A percentile compares a stretch with the other conserved stretches of the same genome.
phyloP scores from a whole-genome alignment of 768 basidiomycete species.

The Lactarius deliciosus region DNA sequence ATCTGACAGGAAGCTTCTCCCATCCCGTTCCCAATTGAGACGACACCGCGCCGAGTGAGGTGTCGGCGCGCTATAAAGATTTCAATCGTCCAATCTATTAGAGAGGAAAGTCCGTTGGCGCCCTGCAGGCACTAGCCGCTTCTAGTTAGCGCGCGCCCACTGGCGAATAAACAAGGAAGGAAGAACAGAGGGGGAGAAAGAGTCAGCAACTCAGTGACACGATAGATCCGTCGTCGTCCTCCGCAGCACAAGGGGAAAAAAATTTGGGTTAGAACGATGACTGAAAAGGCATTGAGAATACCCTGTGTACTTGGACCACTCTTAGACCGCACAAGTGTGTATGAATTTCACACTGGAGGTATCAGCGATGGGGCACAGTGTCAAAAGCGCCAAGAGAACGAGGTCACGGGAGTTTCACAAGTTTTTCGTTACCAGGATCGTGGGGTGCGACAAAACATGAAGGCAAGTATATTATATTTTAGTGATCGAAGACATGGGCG shows the following conservation, averaged over 20 bases:
- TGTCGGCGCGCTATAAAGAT: neutral
- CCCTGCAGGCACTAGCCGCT: neutral
- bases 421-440: neutral
- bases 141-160: slow-evolving; percentile 2
- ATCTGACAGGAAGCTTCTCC: neutral
- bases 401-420: neutral
- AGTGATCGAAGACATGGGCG: slow-evolving; percentile 30
- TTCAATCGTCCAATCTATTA: neutral
- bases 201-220: slow-evolving; percentile 2
- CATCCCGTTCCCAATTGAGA: neutral
- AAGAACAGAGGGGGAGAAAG: neutral
- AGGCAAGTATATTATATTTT: slow-evolving; percentile 23
- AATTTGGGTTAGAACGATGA: neutral
- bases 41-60: neutral
- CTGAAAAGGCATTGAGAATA: neutral
- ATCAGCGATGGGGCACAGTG: neutral
- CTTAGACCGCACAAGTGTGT: neutral
- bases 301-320: neutral
- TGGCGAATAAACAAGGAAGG: neutral
- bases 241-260: neutral
- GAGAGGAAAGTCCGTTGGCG: neutral
- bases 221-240: neutral
- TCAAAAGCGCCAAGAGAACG: neutral
- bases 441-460: neutral
- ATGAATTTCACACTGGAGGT: neutral